phyloP scores from a whole-genome alignment of 2,329 filamentous ascomycete genomes.

The Exophiala calicioides region DNA sequence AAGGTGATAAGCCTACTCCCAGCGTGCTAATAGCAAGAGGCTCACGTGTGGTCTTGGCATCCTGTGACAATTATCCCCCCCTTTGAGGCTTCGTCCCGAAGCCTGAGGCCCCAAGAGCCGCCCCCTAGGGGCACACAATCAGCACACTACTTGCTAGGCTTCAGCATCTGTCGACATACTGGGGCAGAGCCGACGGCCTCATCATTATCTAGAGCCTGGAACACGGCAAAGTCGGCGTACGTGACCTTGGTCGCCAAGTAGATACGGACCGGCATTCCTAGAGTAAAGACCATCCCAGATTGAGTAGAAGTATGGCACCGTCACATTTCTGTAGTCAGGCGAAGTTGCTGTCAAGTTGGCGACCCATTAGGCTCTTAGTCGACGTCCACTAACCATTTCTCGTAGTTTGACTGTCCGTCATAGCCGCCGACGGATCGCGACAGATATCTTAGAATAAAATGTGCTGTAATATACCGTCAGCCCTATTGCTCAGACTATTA shows the following conservation, averaged over 20 bases:
- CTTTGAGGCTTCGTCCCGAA: too few relatives aligned
- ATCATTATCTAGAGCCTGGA: slow-evolving; percentile 44
- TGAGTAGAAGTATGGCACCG: slow-evolving; percentile 36
- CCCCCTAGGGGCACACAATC: too few relatives aligned
- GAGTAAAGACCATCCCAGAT: slow-evolving; percentile 37
- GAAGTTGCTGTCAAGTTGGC: slow-evolving; percentile 32
- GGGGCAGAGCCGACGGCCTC: slow-evolving; percentile 8
- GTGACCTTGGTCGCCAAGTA: slow-evolving; percentile 41
- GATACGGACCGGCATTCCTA: slow-evolving; percentile 37
- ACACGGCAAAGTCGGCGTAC: slow-evolving; percentile 45
- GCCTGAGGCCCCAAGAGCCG: too few relatives aligned
- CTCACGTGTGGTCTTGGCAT: too few relatives aligned
- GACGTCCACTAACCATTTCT: slow-evolving; percentile 42
- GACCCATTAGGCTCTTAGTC: slow-evolving; percentile 39
- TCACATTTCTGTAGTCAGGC: slow-evolving; percentile 37
- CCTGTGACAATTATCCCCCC: too few relatives aligned
- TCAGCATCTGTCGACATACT: too few relatives aligned
- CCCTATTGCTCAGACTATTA: neutral
- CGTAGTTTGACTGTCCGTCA: slow-evolving; percentile 40
- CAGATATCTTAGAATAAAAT: slow-evolving; percentile 42
- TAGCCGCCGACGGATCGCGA: slow-evolving; percentile 39
- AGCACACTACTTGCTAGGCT: too few relatives aligned
- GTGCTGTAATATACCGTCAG: slow-evolving; percentile 27
- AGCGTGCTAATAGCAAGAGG: too few relatives aligned
- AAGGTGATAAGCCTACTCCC: too few relatives aligned